Percentiles rank a stretch among this genome's conserved stretches.
These are phyloP conservation scores for Kodamaea sagamina DNA, from an alignment of 805 yeast species.

Conservation along the genomic window DNA sequence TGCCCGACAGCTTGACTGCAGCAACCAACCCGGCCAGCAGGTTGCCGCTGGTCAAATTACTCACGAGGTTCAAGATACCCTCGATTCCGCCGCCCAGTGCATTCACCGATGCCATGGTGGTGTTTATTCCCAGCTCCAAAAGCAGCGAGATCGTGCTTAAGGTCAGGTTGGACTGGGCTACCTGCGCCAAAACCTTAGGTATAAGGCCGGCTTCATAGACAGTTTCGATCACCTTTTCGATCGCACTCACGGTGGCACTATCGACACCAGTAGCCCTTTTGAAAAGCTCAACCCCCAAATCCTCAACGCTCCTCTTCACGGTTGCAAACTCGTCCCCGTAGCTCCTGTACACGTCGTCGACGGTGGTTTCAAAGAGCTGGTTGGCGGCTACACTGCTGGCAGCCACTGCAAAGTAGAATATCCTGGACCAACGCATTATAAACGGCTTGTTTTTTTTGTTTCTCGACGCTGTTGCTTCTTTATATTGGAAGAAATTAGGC, in stretches of 20 bases:
- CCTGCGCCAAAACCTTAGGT: slow-evolving; percentile 26
- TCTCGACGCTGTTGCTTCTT: slow-evolving; percentile 10
- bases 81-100: slow-evolving; percentile 7
- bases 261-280: slow-evolving; percentile 1
- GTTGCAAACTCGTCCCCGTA: slow-evolving; percentile 7
- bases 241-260: not conserved
- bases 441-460: not conserved
- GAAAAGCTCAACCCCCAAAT: not conserved
- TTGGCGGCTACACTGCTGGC: not conserved
- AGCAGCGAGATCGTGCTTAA: slow-evolving; percentile 31
- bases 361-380: not conserved
- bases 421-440: slow-evolving; percentile 6
- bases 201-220: slow-evolving; percentile 31
- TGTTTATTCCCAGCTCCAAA: slow-evolving; percentile 13
- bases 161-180: slow-evolving; percentile 33
- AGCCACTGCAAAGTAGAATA: slow-evolving; percentile 7
- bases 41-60: slow-evolving; percentile 19
- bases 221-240: slow-evolving; percentile 10
- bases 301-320: slow-evolving; percentile 4
- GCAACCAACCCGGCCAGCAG: slow-evolving; percentile 14
- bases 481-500: not conserved
- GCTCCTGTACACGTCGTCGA: slow-evolving; percentile 3
- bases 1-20: slow-evolving; percentile 26
- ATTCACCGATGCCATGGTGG: slow-evolving; percentile 7
- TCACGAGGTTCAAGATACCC: slow-evolving; percentile 4